phyloP scores from a whole-genome alignment of 2,329 filamentous ascomycete genomes.

The Aureobasidium pullulans region DNA sequence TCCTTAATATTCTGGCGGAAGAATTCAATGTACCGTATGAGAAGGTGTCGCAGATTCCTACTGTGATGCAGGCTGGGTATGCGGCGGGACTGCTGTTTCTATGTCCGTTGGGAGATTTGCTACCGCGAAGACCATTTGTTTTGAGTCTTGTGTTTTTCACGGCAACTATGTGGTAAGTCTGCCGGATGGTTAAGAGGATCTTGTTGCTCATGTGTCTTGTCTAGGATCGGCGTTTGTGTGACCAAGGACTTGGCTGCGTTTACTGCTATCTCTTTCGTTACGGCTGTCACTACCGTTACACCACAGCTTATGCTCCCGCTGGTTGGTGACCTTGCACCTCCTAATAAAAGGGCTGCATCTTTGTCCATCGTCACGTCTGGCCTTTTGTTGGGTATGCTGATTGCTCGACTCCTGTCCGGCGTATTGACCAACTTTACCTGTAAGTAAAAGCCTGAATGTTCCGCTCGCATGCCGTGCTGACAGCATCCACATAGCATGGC shows the following conservation, averaged over 20 bases:
- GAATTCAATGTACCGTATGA: conserved; percentile 67
- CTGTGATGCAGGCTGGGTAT: conserved; percentile 73
- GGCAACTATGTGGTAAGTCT: conserved; percentile 48
- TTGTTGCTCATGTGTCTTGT: neutral
- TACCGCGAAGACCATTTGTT: conserved; percentile 63
- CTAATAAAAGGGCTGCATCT: conserved; percentile 58
- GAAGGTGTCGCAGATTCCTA: conserved; percentile 60
- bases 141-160: conserved; percentile 57
- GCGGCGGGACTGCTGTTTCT: conserved; percentile 65
- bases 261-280: conserved; percentile 62
- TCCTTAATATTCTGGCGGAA: conserved; percentile 64
- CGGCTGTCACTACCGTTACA: conserved; percentile 71
- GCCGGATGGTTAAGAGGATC: conserved; percentile 32
- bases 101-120: conserved; percentile 65
- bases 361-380: conserved; percentile 70
- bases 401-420: conserved; percentile 69
- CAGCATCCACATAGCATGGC: conserved; percentile 57
- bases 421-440: conserved; percentile 53
- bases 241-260: conserved; percentile 60
- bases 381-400: conserved; percentile 65
- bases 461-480: neutral
- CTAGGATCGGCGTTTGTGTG: conserved; percentile 63
- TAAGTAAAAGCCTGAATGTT: neutral
- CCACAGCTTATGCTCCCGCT: conserved; percentile 69
- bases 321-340: conserved; percentile 69